Evolutionary conservation across 768 basidiomycete genomes (phyloP).

Genomic region (Mycena polygramma): DNA sequence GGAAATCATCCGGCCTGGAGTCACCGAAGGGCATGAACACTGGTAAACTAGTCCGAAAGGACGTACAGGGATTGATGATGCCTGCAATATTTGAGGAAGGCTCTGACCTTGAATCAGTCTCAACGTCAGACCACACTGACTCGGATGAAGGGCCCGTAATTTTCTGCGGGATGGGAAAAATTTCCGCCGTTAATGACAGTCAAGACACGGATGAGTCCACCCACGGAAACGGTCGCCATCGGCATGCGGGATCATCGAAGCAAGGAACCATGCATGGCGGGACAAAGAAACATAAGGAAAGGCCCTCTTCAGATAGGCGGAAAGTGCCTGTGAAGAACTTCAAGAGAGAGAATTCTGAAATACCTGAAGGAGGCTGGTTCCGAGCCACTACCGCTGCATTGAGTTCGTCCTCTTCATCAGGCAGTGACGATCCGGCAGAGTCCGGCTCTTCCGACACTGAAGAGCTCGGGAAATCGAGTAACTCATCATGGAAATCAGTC

Average conservation of each 20-base stretch:
- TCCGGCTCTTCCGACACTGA: background rate
- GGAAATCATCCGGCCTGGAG: background rate
- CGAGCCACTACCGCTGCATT: background rate
- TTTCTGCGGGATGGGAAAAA: too few species aligned
- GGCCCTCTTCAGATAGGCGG: too few species aligned
- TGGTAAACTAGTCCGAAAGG: too few species aligned
- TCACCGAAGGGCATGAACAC: too few species aligned
- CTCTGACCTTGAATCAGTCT: background rate
- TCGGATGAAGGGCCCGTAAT: background rate
- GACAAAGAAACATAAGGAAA: too few species aligned
- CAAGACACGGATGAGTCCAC: too few species aligned
- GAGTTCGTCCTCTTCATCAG: constrained; percentile 6
- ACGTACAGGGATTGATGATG: too few species aligned
- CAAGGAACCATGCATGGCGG: too few species aligned
- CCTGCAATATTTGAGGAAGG: background rate
- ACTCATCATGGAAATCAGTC: constrained; percentile 6
- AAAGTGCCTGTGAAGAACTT: constrained; percentile 4
- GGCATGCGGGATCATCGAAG: too few species aligned
- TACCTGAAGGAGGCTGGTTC: constrained; percentile 24
- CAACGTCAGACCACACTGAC: background rate
- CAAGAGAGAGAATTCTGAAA: constrained; percentile 6
- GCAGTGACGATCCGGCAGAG: background rate
- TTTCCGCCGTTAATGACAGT: too few species aligned
- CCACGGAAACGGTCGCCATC: too few species aligned
- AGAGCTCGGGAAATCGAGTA: background rate